Conservation (phyloP, 805 yeast species). For the Lipomyces kockii region DNA sequence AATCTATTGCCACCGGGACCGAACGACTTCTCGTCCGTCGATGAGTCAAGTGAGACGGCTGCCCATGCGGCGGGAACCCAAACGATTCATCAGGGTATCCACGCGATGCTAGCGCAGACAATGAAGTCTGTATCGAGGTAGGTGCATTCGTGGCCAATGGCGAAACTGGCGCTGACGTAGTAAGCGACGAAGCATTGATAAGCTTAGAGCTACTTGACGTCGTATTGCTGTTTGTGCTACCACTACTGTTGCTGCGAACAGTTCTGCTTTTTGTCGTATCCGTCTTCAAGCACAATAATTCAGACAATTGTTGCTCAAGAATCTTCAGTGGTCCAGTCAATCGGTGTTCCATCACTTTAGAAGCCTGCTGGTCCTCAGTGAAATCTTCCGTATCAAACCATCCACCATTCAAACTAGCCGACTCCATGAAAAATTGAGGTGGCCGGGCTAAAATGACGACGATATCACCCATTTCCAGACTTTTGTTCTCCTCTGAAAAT, state of each 20-base stretch:
- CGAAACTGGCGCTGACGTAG: conserved; percentile 30
- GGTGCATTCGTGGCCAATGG: conserved; percentile 21
- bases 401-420: conserved; percentile 20
- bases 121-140: conserved; percentile 1
- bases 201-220: conserved; percentile 14
- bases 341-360: conserved; percentile 29
- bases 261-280: conserved; percentile 12
- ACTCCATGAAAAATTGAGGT: conserved; percentile 34
- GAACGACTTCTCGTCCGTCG: conserved; percentile 35
- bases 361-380: conserved; percentile 35
- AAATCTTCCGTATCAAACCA: conserved; percentile 37
- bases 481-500: neutral
- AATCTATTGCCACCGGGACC: conserved; percentile 33
- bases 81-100: neutral
- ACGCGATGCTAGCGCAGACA: conserved; percentile 1
- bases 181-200: conserved; percentile 15
- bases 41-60: conserved; percentile 16
- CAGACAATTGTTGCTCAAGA: conserved; percentile 30
- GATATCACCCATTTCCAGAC: conserved; percentile 27
- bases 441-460: conserved; percentile 19
- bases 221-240: conserved; percentile 19
- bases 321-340: conserved; percentile 26
- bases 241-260: conserved; percentile 24
- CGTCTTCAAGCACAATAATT: conserved; percentile 22
- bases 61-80: neutral